Conservation (phyloP, 2,329 filamentous ascomycete genomes). For the Tolypocladium tundrense region DNA sequence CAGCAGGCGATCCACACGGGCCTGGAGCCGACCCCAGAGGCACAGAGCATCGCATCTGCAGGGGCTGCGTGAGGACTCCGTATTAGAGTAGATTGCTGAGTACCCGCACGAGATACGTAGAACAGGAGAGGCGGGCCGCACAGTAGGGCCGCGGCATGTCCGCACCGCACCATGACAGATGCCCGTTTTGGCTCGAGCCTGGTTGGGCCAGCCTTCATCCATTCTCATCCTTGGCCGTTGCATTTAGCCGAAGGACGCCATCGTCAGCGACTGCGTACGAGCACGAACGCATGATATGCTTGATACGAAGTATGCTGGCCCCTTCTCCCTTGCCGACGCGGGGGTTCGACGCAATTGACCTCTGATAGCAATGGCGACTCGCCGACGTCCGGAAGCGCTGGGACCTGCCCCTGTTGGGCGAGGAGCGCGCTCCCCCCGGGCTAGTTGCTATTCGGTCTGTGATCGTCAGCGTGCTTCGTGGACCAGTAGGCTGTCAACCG, state of each 20-base stretch:
- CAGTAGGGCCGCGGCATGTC: conserved; percentile 7
- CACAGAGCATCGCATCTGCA: background rate
- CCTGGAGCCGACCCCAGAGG: background rate
- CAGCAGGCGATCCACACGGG: background rate
- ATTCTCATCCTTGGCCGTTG: background rate
- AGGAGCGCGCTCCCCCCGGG: background rate
- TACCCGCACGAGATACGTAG: too few species aligned
- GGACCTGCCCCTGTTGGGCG: background rate
- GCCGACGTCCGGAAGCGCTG: background rate
- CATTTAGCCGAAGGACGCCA: background rate
- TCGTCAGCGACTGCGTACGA: background rate
- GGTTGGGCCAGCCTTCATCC: background rate
- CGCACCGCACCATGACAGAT: conserved; percentile 7
- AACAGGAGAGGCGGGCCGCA: conserved; percentile 6
- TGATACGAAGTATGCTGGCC: background rate
- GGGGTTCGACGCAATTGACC: background rate
- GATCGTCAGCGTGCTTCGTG: background rate
- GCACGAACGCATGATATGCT: too few species aligned
- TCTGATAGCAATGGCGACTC: background rate
- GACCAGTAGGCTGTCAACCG: background rate
- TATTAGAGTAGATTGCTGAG: too few species aligned
- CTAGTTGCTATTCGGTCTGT: background rate
- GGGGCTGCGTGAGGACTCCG: background rate
- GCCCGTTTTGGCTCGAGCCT: conserved; percentile 1
- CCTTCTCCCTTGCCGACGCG: background rate